These are phyloP conservation scores for Solanum clarkiae DNA, from an alignment of 257 asterid species.

Conservation along the genomic window DNA sequence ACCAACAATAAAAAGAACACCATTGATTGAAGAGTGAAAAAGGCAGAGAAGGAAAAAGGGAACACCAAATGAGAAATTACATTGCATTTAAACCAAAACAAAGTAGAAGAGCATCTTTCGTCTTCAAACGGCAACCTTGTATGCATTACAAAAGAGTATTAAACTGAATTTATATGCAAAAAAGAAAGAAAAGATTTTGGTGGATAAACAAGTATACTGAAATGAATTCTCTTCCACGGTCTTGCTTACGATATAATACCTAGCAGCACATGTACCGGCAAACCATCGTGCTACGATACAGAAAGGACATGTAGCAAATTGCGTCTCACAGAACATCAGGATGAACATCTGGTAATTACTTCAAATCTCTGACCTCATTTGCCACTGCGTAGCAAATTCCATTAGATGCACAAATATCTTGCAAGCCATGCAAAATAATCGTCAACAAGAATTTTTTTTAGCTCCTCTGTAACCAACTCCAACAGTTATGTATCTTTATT, in stretches of 20 bases:
- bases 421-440: neutral
- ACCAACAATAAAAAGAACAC: neutral
- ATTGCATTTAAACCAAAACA: neutral
- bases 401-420: neutral
- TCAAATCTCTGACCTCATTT: neutral
- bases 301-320: neutral
- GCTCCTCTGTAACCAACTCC: neutral
- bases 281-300: neutral
- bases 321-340: neutral
- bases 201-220: neutral
- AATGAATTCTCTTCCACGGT: neutral
- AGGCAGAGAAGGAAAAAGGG: neutral
- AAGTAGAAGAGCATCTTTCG: neutral
- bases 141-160: neutral
- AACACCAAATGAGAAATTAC: neutral
- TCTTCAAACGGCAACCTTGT: neutral
- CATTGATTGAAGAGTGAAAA: neutral
- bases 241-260: neutral
- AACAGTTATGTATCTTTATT: slow-evolving; percentile 4
- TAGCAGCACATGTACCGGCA: neutral
- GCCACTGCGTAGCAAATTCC: neutral
- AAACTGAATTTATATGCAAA: neutral
- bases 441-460: neutral
- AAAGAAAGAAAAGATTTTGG: neutral
- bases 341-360: neutral